Conservation (phyloP, 2,329 filamentous ascomycete genomes). For the Trichoderma sp. region DNA sequence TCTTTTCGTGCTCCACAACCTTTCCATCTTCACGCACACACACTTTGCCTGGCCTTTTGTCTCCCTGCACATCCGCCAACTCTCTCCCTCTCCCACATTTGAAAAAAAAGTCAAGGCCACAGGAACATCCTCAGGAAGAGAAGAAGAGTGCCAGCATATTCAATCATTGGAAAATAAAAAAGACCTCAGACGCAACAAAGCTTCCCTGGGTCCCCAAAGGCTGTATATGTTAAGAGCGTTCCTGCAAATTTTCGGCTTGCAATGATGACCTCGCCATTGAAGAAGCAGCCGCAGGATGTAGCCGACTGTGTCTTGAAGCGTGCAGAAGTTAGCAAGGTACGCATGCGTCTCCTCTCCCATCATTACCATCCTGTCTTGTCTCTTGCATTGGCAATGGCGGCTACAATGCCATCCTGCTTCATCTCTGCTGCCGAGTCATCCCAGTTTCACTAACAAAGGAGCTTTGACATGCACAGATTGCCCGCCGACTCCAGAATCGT, state of each 20-base stretch:
- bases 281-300: constrained; percentile 64
- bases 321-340: constrained; percentile 75
- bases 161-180: neutral
- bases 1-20: constrained; percentile 22
- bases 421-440: neutral
- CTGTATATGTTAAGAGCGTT: constrained; percentile 7
- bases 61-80: constrained; percentile 15
- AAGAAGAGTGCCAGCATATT: neutral
- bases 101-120: neutral
- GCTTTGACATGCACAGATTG: constrained; percentile 64
- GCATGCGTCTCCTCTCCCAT: constrained; percentile 32
- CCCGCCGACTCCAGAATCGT: constrained; percentile 86
- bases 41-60: constrained; percentile 19
- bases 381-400: neutral
- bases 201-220: constrained; percentile 4
- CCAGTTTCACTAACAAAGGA: constrained; percentile 25
- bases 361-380: neutral
- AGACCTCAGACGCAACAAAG: constrained; percentile 1
- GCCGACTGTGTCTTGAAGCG: constrained; percentile 70
- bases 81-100: neutral
- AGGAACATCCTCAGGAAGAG: neutral
- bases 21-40: constrained; percentile 24
- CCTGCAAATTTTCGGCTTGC: constrained; percentile 16
- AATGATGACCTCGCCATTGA: constrained; percentile 61
- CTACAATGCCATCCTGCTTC: neutral